Conservation (phyloP, 2,329 filamentous ascomycete genomes). For the Pyrenophora tritici-repentis region DNA sequence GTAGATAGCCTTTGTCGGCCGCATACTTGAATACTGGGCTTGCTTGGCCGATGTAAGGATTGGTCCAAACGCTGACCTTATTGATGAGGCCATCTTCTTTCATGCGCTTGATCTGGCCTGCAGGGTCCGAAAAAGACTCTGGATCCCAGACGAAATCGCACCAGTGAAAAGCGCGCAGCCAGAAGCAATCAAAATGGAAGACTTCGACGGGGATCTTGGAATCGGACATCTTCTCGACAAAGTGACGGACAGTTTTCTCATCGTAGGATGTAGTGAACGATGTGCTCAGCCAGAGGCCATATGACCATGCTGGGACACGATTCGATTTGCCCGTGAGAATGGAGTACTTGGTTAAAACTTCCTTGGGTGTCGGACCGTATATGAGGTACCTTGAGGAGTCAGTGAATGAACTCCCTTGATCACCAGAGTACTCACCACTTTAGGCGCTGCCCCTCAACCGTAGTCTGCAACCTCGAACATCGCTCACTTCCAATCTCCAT, state of each 20-base stretch:
- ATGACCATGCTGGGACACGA: slow-evolving; percentile 73
- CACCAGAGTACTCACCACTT: slow-evolving; percentile 57
- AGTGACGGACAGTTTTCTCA: slow-evolving; percentile 68
- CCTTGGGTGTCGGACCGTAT: slow-evolving; percentile 72
- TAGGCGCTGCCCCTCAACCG: slow-evolving; percentile 69
- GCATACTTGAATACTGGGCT: slow-evolving; percentile 69
- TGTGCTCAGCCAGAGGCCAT: slow-evolving; percentile 76
- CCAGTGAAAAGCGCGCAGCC: slow-evolving; percentile 77
- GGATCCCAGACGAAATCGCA: slow-evolving; percentile 74
- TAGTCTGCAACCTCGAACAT: slow-evolving; percentile 71
- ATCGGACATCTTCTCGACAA: slow-evolving; percentile 70
- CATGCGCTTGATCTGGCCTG: slow-evolving; percentile 65
- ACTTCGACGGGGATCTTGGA: slow-evolving; percentile 70
- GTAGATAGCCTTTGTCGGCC: slow-evolving; percentile 68
- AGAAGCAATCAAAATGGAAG: slow-evolving; percentile 80
- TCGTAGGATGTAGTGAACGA: slow-evolving; percentile 76
- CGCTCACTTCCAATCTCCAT: slow-evolving; percentile 76
- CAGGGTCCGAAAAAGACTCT: slow-evolving; percentile 70
- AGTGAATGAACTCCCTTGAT: not conserved
- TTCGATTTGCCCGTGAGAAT: slow-evolving; percentile 68
- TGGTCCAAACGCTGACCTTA: slow-evolving; percentile 77
- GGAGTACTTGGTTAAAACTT: slow-evolving; percentile 70
- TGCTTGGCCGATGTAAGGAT: slow-evolving; percentile 73
- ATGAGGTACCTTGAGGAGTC: slow-evolving; percentile 62
- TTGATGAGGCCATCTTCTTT: slow-evolving; percentile 63